Percentiles rank a stretch among this genome's conserved stretches.
phyloP scores from a whole-genome alignment of 805 yeast genomes.

The Cyberlindnera americana region DNA sequence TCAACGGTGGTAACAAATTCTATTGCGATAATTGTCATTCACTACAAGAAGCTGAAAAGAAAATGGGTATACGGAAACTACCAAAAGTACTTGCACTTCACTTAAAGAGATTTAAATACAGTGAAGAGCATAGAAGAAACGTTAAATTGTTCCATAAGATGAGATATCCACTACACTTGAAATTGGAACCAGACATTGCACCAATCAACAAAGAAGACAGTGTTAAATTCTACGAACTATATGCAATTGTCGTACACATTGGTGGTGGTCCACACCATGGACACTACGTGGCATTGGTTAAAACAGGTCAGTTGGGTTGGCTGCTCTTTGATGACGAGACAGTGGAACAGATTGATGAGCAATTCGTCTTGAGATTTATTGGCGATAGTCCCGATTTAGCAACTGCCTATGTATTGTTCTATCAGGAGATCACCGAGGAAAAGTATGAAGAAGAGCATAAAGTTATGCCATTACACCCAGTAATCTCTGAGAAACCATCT shows the following conservation, averaged over 20 bases:
- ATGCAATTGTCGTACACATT: conserved; percentile 85
- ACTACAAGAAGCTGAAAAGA: conserved; percentile 89
- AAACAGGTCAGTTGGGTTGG: conserved; percentile 81
- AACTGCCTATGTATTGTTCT: conserved; percentile 87
- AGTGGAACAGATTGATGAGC: conserved; percentile 82
- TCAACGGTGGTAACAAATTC: conserved; percentile 85
- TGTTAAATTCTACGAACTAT: conserved; percentile 70
- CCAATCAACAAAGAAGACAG: conserved; percentile 41
- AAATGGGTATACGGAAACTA: conserved; percentile 71
- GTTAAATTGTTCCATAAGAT: conserved; percentile 85
- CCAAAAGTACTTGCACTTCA: conserved; percentile 83
- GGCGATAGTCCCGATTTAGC: conserved; percentile 88
- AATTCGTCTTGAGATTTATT: conserved; percentile 77
- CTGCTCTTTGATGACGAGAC: conserved; percentile 92
- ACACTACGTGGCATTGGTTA: conserved; percentile 85
- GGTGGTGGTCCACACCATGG: conserved; percentile 99
- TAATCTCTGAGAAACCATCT: not conserved
- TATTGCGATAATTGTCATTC: conserved; percentile 89
- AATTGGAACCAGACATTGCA: conserved; percentile 52
- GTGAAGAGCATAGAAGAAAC: conserved; percentile 75
- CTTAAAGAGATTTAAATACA: conserved; percentile 87
- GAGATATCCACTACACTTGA: conserved; percentile 68
- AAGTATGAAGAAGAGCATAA: conserved; percentile 19
- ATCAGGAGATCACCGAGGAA: conserved; percentile 53
- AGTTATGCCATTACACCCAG: not conserved